A percentile compares a stretch with the other conserved stretches of the same genome.
Conservation (phyloP, 2,329 filamentous ascomycete species). For the Xylaria sp. region DNA sequence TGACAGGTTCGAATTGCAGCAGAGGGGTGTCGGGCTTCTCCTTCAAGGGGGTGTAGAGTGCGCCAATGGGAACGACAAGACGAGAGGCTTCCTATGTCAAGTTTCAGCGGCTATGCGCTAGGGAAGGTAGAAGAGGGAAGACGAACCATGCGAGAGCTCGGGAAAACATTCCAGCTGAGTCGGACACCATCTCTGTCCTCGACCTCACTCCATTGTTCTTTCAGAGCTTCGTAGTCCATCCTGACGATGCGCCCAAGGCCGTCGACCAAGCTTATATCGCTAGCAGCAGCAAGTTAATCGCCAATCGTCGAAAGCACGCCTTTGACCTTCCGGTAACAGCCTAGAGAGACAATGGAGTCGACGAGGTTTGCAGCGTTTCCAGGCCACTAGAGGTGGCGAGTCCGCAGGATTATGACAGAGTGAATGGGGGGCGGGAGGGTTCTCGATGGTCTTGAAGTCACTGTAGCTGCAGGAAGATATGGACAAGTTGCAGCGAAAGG, state of each 20-base stretch:
- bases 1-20: constrained; percentile 93
- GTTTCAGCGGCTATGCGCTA: constrained; percentile 23
- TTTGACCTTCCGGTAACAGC: constrained; percentile 1
- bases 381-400: neutral
- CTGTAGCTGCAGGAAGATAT: constrained; percentile 10
- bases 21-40: constrained; percentile 89
- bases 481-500: constrained; percentile 25
- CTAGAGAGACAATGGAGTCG: neutral
- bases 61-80: constrained; percentile 93
- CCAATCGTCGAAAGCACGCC: neutral
- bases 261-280: constrained; percentile 11
- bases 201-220: constrained; percentile 95
- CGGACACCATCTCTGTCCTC: constrained; percentile 96
- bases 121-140: constrained; percentile 15
- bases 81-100: constrained; percentile 79
- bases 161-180: constrained; percentile 98
- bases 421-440: constrained; percentile 12
- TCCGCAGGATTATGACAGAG: constrained; percentile 14
- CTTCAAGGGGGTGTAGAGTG: constrained; percentile 92
- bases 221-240: constrained; percentile 92
- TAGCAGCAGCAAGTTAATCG: constrained; percentile 9
- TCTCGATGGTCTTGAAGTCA: constrained; percentile 14
- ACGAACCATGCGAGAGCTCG: constrained; percentile 91
- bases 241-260: constrained; percentile 12
- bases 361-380: neutral